Conservation (phyloP, 805 yeast species). For the Suhomyces sp. region DNA sequence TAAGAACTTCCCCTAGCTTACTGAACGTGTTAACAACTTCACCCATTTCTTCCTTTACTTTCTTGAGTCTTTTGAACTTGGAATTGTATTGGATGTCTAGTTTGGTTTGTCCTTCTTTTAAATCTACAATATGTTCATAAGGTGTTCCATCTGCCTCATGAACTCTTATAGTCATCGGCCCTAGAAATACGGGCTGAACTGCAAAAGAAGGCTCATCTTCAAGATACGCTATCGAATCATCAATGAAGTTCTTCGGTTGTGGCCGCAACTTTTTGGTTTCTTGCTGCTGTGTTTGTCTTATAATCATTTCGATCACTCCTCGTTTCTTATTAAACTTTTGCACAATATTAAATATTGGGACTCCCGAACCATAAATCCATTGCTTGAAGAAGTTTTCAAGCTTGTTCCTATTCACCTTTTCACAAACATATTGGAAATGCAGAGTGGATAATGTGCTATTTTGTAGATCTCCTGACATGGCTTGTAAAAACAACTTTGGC, state of each 20-base stretch:
- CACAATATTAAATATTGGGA: conserved; percentile 82
- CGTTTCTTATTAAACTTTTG: conserved; percentile 93
- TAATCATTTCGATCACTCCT: conserved; percentile 91
- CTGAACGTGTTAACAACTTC: conserved; percentile 34
- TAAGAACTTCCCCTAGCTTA: conserved; percentile 72
- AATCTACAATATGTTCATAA: conserved; percentile 92
- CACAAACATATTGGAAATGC: conserved; percentile 93
- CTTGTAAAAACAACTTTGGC: conserved; percentile 87
- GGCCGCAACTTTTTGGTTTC: conserved; percentile 45
- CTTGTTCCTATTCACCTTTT: conserved; percentile 84
- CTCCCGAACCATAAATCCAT: conserved; percentile 89
- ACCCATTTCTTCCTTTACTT: conserved; percentile 49
- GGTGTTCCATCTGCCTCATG: conserved; percentile 99
- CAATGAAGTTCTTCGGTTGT: conserved; percentile 39
- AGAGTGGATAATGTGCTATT: conserved; percentile 73
- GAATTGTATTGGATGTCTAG: conserved; percentile 94
- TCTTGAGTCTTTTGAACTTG: conserved; percentile 78
- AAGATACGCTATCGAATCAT: conserved; percentile 41
- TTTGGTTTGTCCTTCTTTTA: conserved; percentile 80
- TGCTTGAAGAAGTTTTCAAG: conserved; percentile 83
- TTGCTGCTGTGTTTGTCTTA: conserved; percentile 79
- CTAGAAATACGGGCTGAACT: conserved; percentile 63
- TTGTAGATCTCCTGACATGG: conserved; percentile 89
- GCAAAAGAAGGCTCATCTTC: conserved; percentile 41
- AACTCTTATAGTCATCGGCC: conserved; percentile 94